Evolutionary conservation across 2,329 filamentous ascomycete species (phyloP).

Genomic region (Hymenoscyphus salicellus): DNA sequence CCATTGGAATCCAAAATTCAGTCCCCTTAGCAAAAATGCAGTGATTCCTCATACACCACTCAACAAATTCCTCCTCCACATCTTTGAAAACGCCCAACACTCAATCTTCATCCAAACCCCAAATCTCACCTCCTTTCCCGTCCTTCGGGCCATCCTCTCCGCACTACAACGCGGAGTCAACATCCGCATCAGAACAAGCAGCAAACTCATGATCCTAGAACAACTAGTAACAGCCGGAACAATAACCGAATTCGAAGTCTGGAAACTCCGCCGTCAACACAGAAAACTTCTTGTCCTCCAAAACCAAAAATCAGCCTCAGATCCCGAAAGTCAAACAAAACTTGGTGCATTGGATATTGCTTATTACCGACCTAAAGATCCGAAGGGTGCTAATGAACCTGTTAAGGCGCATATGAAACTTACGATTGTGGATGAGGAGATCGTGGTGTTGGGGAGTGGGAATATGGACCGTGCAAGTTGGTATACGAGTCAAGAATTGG

Average conservation of each 20-base stretch:
- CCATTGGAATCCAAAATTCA: slow-evolving; percentile 24
- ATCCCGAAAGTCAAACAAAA: neutral
- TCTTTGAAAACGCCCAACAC: slow-evolving; percentile 64
- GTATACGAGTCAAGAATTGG: slow-evolving; percentile 83
- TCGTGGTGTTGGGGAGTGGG: slow-evolving; percentile 70
- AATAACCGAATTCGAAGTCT: slow-evolving; percentile 64
- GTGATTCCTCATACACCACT: slow-evolving; percentile 43
- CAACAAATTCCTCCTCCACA: slow-evolving; percentile 60
- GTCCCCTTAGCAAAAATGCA: slow-evolving; percentile 8
- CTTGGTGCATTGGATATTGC: neutral
- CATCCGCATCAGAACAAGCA: slow-evolving; percentile 65
- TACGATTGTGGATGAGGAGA: slow-evolving; percentile 66
- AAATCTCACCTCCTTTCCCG: slow-evolving; percentile 68
- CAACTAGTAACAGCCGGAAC: slow-evolving; percentile 78
- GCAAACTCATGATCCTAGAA: slow-evolving; percentile 71
- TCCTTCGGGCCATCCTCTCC: slow-evolving; percentile 58
- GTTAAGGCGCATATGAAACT: slow-evolving; percentile 77
- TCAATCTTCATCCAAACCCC: slow-evolving; percentile 72
- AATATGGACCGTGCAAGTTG: slow-evolving; percentile 84
- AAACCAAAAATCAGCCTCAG: neutral
- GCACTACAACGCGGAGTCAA: slow-evolving; percentile 65
- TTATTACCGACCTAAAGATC: slow-evolving; percentile 11
- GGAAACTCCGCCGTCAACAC: slow-evolving; percentile 56
- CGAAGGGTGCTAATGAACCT: slow-evolving; percentile 49
- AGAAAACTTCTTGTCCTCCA: slow-evolving; percentile 31